A percentile compares a stretch with the other conserved stretches of the same genome.
Evolutionary conservation across 192 early-diverging fungal species (phyloP).

Genomic region (Gonapodya sp.): DNA sequence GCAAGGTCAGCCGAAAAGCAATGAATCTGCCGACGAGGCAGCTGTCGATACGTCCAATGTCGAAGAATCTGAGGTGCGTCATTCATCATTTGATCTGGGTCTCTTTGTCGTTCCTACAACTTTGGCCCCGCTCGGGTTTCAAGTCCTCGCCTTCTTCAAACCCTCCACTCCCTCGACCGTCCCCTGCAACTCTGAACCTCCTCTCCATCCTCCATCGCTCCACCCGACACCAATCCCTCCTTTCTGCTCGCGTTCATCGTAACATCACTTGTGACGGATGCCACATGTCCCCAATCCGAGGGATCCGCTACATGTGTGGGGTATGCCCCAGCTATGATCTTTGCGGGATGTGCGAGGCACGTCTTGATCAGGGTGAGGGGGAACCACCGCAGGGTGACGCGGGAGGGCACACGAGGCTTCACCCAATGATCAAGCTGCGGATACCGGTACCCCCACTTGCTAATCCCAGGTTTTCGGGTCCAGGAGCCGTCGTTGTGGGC

Average conservation of each 20-base stretch:
- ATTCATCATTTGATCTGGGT: too few relatives aligned
- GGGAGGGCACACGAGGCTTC: background rate
- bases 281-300: conserved; percentile 74
- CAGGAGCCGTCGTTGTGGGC: background rate
- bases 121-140: too few relatives aligned
- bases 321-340: conserved; percentile 90
- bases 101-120: too few relatives aligned
- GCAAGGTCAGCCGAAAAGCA: too few relatives aligned
- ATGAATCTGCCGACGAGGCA: too few relatives aligned
- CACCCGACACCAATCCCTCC: conserved; percentile 3
- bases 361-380: background rate
- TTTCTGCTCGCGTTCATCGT: background rate
- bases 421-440: background rate
- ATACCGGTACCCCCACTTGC: background rate
- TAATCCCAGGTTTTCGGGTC: background rate
- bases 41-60: too few relatives aligned
- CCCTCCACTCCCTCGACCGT: background rate
- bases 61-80: too few relatives aligned
- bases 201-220: background rate
- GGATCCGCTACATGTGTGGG: conserved; percentile 84
- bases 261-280: conserved; percentile 77
- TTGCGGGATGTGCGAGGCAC: conserved; percentile 61
- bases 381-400: background rate
- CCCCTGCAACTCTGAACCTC: background rate
- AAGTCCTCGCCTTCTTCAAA: too few relatives aligned